These are phyloP conservation scores for Candida awuae DNA, from an alignment of 805 yeast genomes.

Conservation along the genomic window DNA sequence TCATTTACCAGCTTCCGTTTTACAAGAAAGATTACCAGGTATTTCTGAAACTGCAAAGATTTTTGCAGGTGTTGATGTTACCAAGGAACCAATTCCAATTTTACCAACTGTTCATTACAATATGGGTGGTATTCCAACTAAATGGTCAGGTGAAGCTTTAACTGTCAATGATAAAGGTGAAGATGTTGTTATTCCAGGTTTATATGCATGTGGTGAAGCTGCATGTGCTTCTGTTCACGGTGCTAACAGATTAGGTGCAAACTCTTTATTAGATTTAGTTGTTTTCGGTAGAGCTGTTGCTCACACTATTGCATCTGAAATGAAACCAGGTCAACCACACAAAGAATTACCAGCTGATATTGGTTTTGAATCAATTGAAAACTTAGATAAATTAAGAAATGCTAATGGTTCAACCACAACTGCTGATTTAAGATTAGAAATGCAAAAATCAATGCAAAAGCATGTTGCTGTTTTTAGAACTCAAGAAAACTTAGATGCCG, in stretches of 20 bases:
- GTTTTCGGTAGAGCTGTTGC: conserved; percentile 98
- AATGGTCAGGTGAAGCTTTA: conserved; percentile 91
- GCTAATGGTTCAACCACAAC: conserved; percentile 79
- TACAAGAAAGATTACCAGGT: conserved; percentile 97
- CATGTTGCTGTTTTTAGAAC: conserved; percentile 96
- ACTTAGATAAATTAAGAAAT: conserved; percentile 80
- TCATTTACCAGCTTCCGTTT: conserved; percentile 85
- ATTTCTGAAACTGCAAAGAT: conserved; percentile 97
- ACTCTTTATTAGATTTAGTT: conserved; percentile 91
- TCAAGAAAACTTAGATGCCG: conserved; percentile 83
- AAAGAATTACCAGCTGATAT: conserved; percentile 75
- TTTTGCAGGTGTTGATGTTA: conserved; percentile 98
- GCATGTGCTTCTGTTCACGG: conserved; percentile 99
- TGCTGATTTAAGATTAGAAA: conserved; percentile 78
- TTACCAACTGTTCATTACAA: conserved; percentile 98
- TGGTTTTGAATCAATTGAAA: conserved; percentile 84
- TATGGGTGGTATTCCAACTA: conserved; percentile 99
- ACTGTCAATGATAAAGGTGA: conserved; percentile 79
- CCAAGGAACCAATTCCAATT: conserved; percentile 98
- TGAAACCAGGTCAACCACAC: conserved; percentile 85
- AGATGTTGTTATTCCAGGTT: conserved; percentile 86
- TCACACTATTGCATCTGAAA: conserved; percentile 76
- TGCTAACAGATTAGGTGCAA: conserved; percentile 98
- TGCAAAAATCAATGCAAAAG: conserved; percentile 95
- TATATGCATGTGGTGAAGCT: conserved; percentile 96